Evolutionary conservation across 345 rosid species (phyloP).

Genomic region (Balakata baccata): DNA sequence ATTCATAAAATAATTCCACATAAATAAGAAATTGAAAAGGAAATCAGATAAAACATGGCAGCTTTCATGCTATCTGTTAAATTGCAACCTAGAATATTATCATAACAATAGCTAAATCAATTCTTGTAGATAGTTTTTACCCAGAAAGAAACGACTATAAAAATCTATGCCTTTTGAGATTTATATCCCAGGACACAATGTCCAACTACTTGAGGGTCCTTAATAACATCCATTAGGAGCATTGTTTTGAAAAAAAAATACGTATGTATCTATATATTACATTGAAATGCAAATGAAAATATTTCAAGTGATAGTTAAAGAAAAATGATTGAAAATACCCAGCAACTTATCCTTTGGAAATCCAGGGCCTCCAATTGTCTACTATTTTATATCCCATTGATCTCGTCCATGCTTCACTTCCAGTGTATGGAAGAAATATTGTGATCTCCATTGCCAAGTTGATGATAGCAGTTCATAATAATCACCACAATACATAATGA

Average conservation of each 20-base stretch:
- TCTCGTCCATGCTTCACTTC: slow-evolving; percentile 87
- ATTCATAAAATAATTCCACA: no score
- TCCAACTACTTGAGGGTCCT: slow-evolving; percentile 62
- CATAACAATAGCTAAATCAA: no score
- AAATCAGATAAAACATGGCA: no score
- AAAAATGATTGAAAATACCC: slow-evolving; percentile 48
- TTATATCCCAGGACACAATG: slow-evolving; percentile 88
- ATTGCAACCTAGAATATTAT: no score
- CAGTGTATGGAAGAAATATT: slow-evolving; percentile 90
- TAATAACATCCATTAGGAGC: no score
- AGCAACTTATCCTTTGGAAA: slow-evolving; percentile 53
- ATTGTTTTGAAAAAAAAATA: not conserved
- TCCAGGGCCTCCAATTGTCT: slow-evolving; percentile 92
- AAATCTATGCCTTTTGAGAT: slow-evolving; percentile 70
- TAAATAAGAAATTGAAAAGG: no score
- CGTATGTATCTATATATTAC: not conserved
- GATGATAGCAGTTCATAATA: not conserved
- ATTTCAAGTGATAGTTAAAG: not conserved
- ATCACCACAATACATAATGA: not conserved
- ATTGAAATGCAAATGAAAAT: not conserved
- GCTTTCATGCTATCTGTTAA: no score
- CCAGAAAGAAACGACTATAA: slow-evolving; percentile 72
- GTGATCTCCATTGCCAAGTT: slow-evolving; percentile 70
- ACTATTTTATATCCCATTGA: slow-evolving; percentile 65
- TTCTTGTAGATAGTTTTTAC: slow-evolving; percentile 35